Percentiles rank a stretch among this genome's conserved stretches.
Conservation (phyloP, 345 rosid species). For the Lepidium africanum region DNA sequence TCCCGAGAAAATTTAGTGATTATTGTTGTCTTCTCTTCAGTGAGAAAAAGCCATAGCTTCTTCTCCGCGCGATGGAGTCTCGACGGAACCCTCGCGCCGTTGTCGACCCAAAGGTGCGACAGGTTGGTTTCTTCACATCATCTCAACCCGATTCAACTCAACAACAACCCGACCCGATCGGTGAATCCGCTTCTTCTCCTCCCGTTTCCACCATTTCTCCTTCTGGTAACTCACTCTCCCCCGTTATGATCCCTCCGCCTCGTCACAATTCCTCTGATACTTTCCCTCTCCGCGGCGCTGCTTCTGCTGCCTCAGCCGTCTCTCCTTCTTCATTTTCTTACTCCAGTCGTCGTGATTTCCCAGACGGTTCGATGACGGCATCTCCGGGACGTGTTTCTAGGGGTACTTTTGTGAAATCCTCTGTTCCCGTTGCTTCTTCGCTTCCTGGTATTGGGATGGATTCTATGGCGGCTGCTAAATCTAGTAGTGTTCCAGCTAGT, state of each 20-base stretch:
- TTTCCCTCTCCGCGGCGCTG: conserved; percentile 22
- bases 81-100: conserved; percentile 69
- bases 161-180: conserved; percentile 31
- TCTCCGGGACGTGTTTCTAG: conserved; percentile 36
- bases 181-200: conserved; percentile 20
- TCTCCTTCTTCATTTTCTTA: conserved; percentile 39
- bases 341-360: conserved; percentile 27
- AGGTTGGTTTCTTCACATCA: conserved; percentile 72
- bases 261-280: conserved; percentile 57
- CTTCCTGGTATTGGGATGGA: conserved; percentile 38
- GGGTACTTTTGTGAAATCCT: conserved; percentile 29
- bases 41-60: background rate
- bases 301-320: conserved; percentile 12
- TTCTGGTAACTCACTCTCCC: conserved; percentile 62
- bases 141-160: conserved; percentile 43
- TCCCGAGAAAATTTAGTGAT: conserved; percentile 2
- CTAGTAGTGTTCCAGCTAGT: conserved; percentile 65
- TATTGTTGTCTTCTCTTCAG: background rate
- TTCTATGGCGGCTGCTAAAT: conserved; percentile 28
- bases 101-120: conserved; percentile 81
- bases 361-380: conserved; percentile 30
- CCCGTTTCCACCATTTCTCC: conserved; percentile 40
- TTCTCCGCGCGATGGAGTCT: conserved; percentile 45
- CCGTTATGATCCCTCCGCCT: conserved; percentile 91
- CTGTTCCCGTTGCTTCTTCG: conserved; percentile 28